Conservation (phyloP, 495 filamentous ascomycete species). For the Penicillium cosmopolitanum region DNA sequence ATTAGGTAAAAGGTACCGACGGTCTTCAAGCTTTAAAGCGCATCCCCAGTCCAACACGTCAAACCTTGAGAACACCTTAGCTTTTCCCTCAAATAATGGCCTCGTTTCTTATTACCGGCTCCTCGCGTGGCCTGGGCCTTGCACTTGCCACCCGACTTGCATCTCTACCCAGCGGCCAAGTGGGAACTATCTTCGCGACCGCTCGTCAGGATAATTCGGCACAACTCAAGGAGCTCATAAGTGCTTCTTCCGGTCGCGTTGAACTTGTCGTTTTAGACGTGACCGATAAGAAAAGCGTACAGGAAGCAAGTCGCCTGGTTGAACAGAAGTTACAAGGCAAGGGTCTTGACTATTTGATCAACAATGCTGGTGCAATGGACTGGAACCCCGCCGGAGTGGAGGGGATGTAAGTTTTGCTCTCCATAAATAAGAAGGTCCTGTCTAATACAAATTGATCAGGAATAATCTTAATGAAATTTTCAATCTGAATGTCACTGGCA, state of each 20-base stretch:
- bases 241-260: constrained; percentile 35
- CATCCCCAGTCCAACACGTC: neutral
- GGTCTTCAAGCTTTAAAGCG: neutral
- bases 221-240: constrained; percentile 29
- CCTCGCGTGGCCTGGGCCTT: constrained; percentile 58
- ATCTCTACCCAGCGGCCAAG: constrained; percentile 32
- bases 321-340: constrained; percentile 42
- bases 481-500: constrained; percentile 47
- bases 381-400: constrained; percentile 28
- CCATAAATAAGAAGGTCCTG: neutral
- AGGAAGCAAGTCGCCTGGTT: constrained; percentile 42
- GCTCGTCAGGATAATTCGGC: constrained; percentile 34
- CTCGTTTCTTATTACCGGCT: constrained; percentile 39
- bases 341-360: constrained; percentile 55
- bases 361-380: constrained; percentile 48
- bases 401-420: constrained; percentile 33
- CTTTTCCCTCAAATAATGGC: constrained; percentile 19
- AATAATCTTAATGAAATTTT: constrained; percentile 44
- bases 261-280: constrained; percentile 52
- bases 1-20: neutral
- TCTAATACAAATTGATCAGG: constrained; percentile 15
- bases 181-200: constrained; percentile 41
- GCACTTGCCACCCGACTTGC: constrained; percentile 46
- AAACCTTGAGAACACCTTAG: neutral
- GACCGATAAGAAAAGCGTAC: constrained; percentile 41